Conservation (phyloP, 805 yeast species). For the Monosporozyma solicola region DNA sequence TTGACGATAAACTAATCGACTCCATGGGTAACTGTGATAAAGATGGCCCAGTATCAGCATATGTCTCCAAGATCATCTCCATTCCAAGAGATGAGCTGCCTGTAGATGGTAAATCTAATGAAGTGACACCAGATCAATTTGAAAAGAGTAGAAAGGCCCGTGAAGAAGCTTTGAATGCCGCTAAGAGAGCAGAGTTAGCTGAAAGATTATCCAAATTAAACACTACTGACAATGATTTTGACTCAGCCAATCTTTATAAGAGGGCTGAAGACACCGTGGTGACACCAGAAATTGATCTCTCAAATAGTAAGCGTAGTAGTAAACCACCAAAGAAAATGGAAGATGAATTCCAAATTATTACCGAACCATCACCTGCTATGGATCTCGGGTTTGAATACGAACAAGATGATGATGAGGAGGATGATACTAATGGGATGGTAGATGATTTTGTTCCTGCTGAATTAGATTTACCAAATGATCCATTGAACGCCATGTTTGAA, state of each 20-base stretch:
- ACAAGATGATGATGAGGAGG: constrained; percentile 10
- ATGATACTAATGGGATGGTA: constrained; percentile 14
- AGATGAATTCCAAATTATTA: constrained; percentile 15
- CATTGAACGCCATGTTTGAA: constrained; percentile 32
- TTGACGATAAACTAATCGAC: constrained; percentile 41
- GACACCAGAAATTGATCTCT: constrained; percentile 18
- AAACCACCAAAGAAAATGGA: constrained; percentile 1
- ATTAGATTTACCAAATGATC: constrained; percentile 33
- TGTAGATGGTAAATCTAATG: constrained; percentile 32
- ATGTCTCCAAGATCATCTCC: constrained; percentile 82
- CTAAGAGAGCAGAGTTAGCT: constrained; percentile 39
- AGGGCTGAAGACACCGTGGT: constrained; percentile 21
- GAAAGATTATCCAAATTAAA: constrained; percentile 22
- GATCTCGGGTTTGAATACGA: constrained; percentile 22
- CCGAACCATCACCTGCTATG: constrained; percentile 22
- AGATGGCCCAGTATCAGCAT: constrained; percentile 61
- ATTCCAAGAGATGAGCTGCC: constrained; percentile 80
- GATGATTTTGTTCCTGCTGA: constrained; percentile 23
- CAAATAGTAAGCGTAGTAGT: constrained; percentile 3
- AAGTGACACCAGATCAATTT: constrained; percentile 44
- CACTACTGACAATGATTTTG: constrained; percentile 6
- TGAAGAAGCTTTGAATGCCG: constrained; percentile 59
- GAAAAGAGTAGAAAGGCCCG: constrained; percentile 60
- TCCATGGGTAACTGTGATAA: constrained; percentile 62
- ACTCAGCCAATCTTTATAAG: constrained; percentile 11